These are phyloP conservation scores for Persicaria tinctoria DNA, from an alignment of 148 eudicot genomes.

Conservation along the genomic window DNA sequence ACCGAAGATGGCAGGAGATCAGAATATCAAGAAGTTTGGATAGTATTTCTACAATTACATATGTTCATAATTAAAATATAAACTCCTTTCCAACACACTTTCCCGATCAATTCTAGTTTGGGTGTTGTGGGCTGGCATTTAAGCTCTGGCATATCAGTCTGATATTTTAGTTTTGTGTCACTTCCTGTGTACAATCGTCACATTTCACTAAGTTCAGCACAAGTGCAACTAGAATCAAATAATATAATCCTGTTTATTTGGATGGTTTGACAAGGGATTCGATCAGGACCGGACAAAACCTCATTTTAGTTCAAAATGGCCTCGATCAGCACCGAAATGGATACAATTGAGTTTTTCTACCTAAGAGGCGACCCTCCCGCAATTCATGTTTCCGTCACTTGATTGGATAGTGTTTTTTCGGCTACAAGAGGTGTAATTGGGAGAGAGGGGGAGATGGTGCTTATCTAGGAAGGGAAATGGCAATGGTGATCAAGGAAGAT, in stretches of 20 bases:
- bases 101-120: neutral
- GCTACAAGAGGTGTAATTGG: neutral
- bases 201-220: neutral
- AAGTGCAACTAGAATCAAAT: neutral
- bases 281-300: too few relatives aligned
- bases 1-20: neutral
- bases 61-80: neutral
- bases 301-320: too few relatives aligned
- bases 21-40: neutral
- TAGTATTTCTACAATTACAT: too few relatives aligned
- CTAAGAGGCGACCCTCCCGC: neutral
- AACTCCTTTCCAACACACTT: neutral
- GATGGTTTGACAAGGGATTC: too few relatives aligned
- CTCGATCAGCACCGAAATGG: too few relatives aligned
- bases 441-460: neutral
- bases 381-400: neutral
- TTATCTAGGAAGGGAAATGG: neutral
- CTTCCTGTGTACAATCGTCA: neutral
- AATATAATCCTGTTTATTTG: too few relatives aligned
- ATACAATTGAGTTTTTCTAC: too few relatives aligned
- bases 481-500: neutral
- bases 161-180: neutral
- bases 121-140: neutral
- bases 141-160: neutral
- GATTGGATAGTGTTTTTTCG: too few relatives aligned